A percentile compares a stretch with the other conserved stretches of the same genome.
These are phyloP conservation scores for Hyparrhenia diplandra DNA, from an alignment of 176 grass and related monocot species.

Conservation along the genomic window DNA sequence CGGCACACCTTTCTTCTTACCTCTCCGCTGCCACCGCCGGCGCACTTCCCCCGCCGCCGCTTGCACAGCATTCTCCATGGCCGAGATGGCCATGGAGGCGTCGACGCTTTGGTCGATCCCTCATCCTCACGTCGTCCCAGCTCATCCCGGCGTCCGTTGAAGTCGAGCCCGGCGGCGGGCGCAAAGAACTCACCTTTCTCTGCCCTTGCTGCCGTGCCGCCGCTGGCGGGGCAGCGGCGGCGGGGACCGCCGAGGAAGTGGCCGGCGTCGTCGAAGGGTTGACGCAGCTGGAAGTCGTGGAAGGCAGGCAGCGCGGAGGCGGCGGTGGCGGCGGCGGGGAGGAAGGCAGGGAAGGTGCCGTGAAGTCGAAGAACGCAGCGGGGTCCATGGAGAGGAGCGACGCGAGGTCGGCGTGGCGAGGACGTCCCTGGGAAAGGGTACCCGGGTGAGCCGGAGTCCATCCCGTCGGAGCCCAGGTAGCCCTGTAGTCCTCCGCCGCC, in stretches of 20 bases:
- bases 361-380: constrained; percentile 44
- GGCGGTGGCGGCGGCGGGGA: constrained; percentile 21
- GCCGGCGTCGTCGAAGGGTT: constrained; percentile 48
- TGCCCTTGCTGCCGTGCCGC: neutral
- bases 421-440: constrained; percentile 27
- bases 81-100: constrained; percentile 38
- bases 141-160: neutral
- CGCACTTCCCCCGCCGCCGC: constrained; percentile 2
- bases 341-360: constrained; percentile 30
- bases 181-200: constrained; percentile 32
- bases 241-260: constrained; percentile 11
- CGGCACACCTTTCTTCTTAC: constrained; percentile 74
- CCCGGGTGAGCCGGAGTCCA: constrained; percentile 19
- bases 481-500: constrained; percentile 14
- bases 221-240: neutral
- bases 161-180: neutral
- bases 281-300: constrained; percentile 29
- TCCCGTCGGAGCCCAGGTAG: constrained; percentile 39
- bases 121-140: constrained; percentile 40
- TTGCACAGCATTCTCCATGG: constrained; percentile 38
- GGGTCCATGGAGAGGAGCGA: constrained; percentile 45
- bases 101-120: constrained; percentile 44
- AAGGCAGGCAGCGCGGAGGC: constrained; percentile 23
- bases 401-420: constrained; percentile 24
- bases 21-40: constrained; percentile 29